Base-by-base conservation (phyloP, 2,329 filamentous ascomycete species). In the Chrysosphaeria jannelii region DNA sequence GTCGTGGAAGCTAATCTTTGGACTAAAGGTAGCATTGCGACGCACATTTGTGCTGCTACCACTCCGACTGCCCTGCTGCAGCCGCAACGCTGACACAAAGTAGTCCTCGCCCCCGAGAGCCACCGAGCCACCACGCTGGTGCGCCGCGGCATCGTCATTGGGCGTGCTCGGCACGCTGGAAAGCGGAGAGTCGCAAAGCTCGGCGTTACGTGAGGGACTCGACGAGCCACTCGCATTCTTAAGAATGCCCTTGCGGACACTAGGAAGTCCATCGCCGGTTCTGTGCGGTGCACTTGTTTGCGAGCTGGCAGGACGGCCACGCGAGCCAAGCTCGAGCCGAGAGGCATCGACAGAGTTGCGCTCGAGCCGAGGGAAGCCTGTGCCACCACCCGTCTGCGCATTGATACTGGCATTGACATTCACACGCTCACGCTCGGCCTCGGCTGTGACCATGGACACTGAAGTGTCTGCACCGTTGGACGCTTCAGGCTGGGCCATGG, bases 381-480 rank as follows among this genome's bases (percentile, higher is more conserved):
- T 79, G 20, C 64, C 71, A 13, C 70, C 70, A 21, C 61, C 64
- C 23, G 50, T 49, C 26, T 72, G 61, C 4, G 69, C 58, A 30
- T 63, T 55, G 2, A 66, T 61, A 30, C 74, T 57, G 1, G 56
- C 51, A 27, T 70, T 76, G 21, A 78, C 66, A 33, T 85, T 78
- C 28, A 85, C 67, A 30, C 48, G 66, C 34, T 88, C 74, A 24
- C 76, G 59, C 45, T 93, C 81, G 2, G 81, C 85, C 45, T 97
- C 85, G 4, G 85, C 78, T 6, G 75, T 93, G 24, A 97, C 70
- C 63, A 90, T 88, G 0, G 85, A 89, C 1, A 97, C 72, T 30
- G 78, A 59, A n/a, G 75, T 72, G 29, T 72, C 58, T 1, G n/a
- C 16, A 18, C 7, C 16, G 16, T n/a, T 18, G 16, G 7, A 7